Base-by-base conservation (phyloP, 2,329 filamentous ascomycete species). In the Shiraia bambusicola region DNA sequence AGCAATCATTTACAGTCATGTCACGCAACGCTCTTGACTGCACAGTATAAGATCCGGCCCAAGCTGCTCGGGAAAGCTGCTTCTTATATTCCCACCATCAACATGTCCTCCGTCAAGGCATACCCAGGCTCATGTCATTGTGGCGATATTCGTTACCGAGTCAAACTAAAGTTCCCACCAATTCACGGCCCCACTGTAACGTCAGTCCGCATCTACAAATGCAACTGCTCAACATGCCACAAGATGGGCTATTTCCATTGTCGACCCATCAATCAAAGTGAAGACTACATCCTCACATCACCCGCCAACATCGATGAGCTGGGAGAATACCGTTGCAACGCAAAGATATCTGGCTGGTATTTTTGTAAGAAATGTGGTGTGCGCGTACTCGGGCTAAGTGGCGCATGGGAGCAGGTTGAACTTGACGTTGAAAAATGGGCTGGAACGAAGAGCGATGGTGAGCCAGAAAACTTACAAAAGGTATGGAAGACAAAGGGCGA, bases 221-320 rank as follows among this genome's bases (percentile, higher is more conserved):
- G 75, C 65, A 78, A 78, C 47, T 78, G 75, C 56, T 71, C 61
- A 9, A 69, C 71, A 9, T 78, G 75, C 56, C 72, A 76, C 34
- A 78, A 78, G 50, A 65, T 71, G 46, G 70, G 69, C 11, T 66
- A 72, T 43, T 72, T 76, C 47, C 75, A 78, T 52, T 56, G 73
- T 31, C 71, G 75, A 9, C 62, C 71, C 8, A 56, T 58, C 28
- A 46, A 62, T 28, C 42, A 64, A 2, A 53, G 55, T 8, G 56
- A 70, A 12, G 74, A 78, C 56, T 79, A 78, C 54, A 54, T 72
- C 6, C 67, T 79, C 8, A 63, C 76, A 2, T 69, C 68, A 2
- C 75, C 76, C 0, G 24, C 55, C 12, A 47, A 40, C 7, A 43
- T 69, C 14, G 38, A 50, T 0, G 69, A 69, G 9, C 53, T 78